Evolutionary conservation across 1,284 basidiomycete genomes (phyloP), one percentile per base, ranked within the genome.

Genomic region (Leucoagaricus sp.): DNA sequence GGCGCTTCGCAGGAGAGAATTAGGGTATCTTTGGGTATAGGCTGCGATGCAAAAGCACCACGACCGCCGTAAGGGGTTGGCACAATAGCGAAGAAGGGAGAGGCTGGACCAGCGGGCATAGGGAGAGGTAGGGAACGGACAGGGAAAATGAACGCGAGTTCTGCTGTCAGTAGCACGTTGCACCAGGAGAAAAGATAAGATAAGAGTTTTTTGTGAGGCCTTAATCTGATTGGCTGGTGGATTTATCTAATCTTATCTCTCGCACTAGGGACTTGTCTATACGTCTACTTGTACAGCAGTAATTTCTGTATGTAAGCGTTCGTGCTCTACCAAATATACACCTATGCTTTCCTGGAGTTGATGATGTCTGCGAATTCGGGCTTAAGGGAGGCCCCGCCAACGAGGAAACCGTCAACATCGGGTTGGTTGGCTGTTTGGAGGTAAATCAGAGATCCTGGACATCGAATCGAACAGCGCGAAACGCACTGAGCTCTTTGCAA

Each of bases 351-450:
- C 72, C 61, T 84, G 31, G 86, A 80, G 70, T 96, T 96, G 82
- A 95, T 86, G 71, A 98, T 98, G 61, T 98, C 80, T 58, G 91
- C 86, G 66, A 98, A 96, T 75, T 98, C 96, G 59, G 96, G 96
- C 80, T 99, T 99, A 74, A 99, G 83, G 40, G 94, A 96, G 34
- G 97, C 96, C 28, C 96, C 96, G 40, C 97, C 97, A 36, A 99
- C 97, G 62, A 99, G 87, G 89, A 98, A 98, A n/a, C 96, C 96
- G 72, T 98, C 96, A 58, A 99, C 91, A 73, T 98, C 96, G 9
- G 79, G 77, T 69, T 93, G 89, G 2, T 70, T 72, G 47, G 86
- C 93, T 95, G 60, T 40, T 57, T 38, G 55, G 7, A 50, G 52
- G 19, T 28, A 45, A 49, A 44, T 54, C 25, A 59, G 53, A 51